A percentile compares a stretch with the other conserved stretches of the same genome.
Conservation (phyloP, 2,329 filamentous ascomycete species). For the Penicillium sp. region DNA sequence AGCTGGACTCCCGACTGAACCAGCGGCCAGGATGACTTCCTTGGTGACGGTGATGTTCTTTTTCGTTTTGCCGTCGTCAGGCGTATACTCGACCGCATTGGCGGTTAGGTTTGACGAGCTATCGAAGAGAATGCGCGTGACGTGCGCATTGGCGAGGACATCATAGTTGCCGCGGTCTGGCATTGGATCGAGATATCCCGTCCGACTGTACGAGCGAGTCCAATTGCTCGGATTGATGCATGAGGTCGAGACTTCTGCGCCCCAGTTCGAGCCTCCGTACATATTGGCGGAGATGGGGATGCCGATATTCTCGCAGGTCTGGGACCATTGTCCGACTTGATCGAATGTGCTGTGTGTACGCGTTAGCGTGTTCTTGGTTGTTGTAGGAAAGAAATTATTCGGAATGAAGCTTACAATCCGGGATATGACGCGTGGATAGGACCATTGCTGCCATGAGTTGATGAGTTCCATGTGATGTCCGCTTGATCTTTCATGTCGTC, state of each 20-base stretch:
- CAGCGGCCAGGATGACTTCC: conserved; percentile 47
- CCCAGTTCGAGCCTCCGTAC: conserved; percentile 37
- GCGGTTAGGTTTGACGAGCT: conserved; percentile 35
- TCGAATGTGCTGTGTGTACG: conserved; percentile 29
- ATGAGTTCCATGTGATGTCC: conserved; percentile 30
- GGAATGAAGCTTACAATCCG: conserved; percentile 33
- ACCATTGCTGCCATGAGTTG: conserved; percentile 26
- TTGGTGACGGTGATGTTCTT: conserved; percentile 31
- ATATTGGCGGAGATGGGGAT: conserved; percentile 32
- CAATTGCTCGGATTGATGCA: conserved; percentile 40
- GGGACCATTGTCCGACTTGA: conserved; percentile 32
- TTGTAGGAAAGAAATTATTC: too few species aligned
- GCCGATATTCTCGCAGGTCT: conserved; percentile 27
- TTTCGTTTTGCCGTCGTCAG: conserved; percentile 32
- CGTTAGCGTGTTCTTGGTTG: neutral
- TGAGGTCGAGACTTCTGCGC: conserved; percentile 39
- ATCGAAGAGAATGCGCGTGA: conserved; percentile 37
- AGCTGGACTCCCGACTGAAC: conserved; percentile 61
- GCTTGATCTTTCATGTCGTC: conserved; percentile 25
- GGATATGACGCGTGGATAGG: conserved; percentile 33
- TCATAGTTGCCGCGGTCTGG: conserved; percentile 38
- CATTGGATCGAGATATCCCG: conserved; percentile 41
- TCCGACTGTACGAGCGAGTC: conserved; percentile 41
- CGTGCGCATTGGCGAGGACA: conserved; percentile 36
- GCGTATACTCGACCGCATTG: conserved; percentile 37